Percentiles rank a stretch among this genome's conserved stretches.
These are phyloP conservation scores for Escallonia rubra DNA, from an alignment of 129 eudicot genomes.

Conservation along the genomic window DNA sequence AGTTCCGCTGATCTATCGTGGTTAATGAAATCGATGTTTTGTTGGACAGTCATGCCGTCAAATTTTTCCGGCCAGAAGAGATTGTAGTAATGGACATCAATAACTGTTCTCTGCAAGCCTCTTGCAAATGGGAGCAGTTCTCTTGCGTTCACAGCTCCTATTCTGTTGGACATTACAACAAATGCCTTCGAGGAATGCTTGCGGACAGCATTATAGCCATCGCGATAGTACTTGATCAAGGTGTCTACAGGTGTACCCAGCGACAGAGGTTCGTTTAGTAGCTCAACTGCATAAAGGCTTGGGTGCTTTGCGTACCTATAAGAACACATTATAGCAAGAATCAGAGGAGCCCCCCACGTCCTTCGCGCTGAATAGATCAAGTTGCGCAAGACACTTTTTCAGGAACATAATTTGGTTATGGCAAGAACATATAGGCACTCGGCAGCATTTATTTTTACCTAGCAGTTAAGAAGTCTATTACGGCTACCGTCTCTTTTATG, in stretches of 20 bases:
- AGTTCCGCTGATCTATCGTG: conserved; percentile 32
- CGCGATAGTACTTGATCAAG: conserved; percentile 40
- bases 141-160: conserved; percentile 33
- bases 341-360: too few relatives aligned
- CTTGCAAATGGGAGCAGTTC: conserved; percentile 60
- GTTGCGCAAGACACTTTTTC: too few relatives aligned
- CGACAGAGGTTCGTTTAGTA: conserved; percentile 65
- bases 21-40: conserved; percentile 48
- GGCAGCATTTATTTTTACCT: conserved; percentile 23
- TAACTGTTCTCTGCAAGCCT: conserved; percentile 31
- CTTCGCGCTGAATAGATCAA: too few relatives aligned
- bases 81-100: conserved; percentile 74
- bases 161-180: conserved; percentile 53
- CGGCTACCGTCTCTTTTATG: conserved; percentile 49
- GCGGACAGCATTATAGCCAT: conserved; percentile 57
- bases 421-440: too few relatives aligned
- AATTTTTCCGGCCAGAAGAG: conserved; percentile 19
- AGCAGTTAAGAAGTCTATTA: conserved; percentile 54
- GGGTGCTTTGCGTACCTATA: conserved; percentile 46
- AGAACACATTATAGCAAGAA: too few relatives aligned
- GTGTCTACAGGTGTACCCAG: conserved; percentile 35
- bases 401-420: too few relatives aligned
- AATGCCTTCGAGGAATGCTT: conserved; percentile 37
- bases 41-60: conserved; percentile 29
- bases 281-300: conserved; percentile 54